Conservation (phyloP, 768 basidiomycete species). For the Lactarius quietus region DNA sequence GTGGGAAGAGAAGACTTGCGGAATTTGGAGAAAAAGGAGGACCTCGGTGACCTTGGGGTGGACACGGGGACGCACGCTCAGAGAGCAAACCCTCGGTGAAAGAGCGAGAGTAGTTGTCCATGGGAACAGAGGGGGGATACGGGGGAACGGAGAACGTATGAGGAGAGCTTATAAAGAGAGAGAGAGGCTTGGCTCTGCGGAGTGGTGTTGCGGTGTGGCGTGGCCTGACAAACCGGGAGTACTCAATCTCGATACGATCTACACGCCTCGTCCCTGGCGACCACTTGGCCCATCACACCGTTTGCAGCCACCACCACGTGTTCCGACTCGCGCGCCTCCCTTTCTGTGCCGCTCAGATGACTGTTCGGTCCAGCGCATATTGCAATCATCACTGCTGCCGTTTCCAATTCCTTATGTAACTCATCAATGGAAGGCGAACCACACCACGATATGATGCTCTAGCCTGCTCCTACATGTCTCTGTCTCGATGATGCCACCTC, state of each 20-base stretch:
- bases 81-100: conserved; percentile 26
- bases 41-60: conserved; percentile 14
- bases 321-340: not conserved
- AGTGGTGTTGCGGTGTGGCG: not conserved
- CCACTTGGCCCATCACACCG: not conserved
- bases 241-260: not conserved
- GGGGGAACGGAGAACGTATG: not conserved
- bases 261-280: not conserved
- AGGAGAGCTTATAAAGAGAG: no score
- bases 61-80: conserved; percentile 16
- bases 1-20: conserved; percentile 26
- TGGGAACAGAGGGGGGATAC: not conserved
- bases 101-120: conserved; percentile 25
- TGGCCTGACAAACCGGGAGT: not conserved
- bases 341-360: not conserved
- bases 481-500: not conserved
- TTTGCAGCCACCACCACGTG: not conserved
- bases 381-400: not conserved
- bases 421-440: not conserved
- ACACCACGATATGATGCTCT: not conserved
- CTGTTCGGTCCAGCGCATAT: no score
- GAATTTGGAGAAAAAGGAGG: conserved; percentile 18
- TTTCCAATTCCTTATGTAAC: not conserved
- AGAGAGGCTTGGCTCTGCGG: no score
- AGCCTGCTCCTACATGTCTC: not conserved